Conservation (phyloP, 1,284 basidiomycete species). For the Boletus subluridellus region DNA sequence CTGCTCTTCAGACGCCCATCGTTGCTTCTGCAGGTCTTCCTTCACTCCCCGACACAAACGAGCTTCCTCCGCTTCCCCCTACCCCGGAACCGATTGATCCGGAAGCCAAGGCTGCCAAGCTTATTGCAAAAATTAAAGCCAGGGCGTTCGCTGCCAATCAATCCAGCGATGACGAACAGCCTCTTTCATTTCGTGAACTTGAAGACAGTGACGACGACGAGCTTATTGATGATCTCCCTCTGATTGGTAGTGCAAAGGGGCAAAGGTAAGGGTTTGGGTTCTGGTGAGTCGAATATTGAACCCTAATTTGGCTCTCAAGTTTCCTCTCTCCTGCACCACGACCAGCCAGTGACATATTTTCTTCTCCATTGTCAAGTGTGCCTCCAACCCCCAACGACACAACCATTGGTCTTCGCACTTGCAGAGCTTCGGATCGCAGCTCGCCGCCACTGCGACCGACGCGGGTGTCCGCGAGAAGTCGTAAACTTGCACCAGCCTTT, state of each 20-base stretch:
- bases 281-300: neutral
- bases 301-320: constrained; percentile 8
- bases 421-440: neutral
- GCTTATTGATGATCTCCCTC: constrained; percentile 22
- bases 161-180: constrained; percentile 43
- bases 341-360: constrained; percentile 10
- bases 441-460: constrained; percentile 6
- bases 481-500: constrained; percentile 12
- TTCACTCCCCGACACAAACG: constrained; percentile 36
- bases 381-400: constrained; percentile 13
- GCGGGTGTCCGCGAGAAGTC: constrained; percentile 15
- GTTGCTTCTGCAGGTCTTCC: constrained; percentile 32
- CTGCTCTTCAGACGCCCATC: constrained; percentile 12
- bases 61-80: constrained; percentile 28
- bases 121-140: constrained; percentile 63
- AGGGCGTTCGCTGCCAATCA: constrained; percentile 43
- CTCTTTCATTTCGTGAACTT: constrained; percentile 41
- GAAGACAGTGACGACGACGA: constrained; percentile 54
- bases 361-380: constrained; percentile 27
- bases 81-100: constrained; percentile 46
- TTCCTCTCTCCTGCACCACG: neutral
- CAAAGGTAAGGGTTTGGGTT: constrained; percentile 17
- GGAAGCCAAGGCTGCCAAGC: constrained; percentile 49
- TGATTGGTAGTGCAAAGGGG: constrained; percentile 14
- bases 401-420: neutral